Conservation (phyloP, 2,329 filamentous ascomycete genomes). For the Arthrobotrys megalospora region DNA sequence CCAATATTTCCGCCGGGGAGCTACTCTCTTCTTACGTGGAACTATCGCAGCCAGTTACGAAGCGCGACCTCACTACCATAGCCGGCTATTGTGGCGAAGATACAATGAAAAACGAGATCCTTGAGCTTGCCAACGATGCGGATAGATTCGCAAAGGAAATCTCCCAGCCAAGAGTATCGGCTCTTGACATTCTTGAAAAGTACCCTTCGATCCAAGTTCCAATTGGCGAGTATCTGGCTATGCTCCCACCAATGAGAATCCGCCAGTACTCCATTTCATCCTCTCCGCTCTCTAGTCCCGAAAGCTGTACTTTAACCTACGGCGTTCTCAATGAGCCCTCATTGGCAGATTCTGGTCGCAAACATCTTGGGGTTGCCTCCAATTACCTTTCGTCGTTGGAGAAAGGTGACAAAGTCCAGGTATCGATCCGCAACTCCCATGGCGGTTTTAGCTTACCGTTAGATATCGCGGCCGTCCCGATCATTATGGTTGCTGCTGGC, state of each 20-base stretch:
- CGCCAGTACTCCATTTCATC: conserved; percentile 87
- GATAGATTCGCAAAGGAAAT: conserved; percentile 70
- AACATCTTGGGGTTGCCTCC: conserved; percentile 75
- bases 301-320: conserved; percentile 77
- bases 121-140: conserved; percentile 69
- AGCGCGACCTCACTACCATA: conserved; percentile 73
- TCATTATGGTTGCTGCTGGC: conserved; percentile 72
- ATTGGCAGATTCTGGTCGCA: conserved; percentile 68
- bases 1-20: conserved; percentile 75
- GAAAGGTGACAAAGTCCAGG: conserved; percentile 68
- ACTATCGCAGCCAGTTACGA: conserved; percentile 79
- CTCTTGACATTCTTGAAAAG: conserved; percentile 79
- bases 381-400: conserved; percentile 73
- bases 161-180: conserved; percentile 74
- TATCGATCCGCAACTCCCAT: conserved; percentile 69
- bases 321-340: conserved; percentile 75
- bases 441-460: conserved; percentile 71
- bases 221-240: conserved; percentile 77
- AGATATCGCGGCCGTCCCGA: conserved; percentile 69
- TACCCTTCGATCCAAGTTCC: conserved; percentile 75
- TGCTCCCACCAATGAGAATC: conserved; percentile 82
- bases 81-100: conserved; percentile 71
- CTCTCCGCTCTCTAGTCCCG: conserved; percentile 75
- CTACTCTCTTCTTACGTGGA: conserved; percentile 81
- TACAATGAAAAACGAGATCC: conserved; percentile 70